Evolutionary conservation across 2,329 filamentous ascomycete species (phyloP).

Genomic region (Microdochium trichocladiopsis): DNA sequence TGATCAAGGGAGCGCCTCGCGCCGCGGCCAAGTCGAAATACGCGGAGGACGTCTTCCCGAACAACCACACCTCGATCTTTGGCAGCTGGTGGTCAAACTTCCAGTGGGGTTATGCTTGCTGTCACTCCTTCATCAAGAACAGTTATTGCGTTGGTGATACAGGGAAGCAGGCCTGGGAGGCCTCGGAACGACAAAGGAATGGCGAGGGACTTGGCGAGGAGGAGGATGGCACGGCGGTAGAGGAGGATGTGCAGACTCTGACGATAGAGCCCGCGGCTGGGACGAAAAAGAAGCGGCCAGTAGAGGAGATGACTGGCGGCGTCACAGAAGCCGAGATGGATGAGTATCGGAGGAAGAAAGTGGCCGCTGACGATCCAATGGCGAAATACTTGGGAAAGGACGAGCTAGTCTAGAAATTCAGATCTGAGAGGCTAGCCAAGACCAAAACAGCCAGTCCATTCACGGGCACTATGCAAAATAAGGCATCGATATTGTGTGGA

Average conservation of each 20-base stretch:
- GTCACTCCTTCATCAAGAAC: slow-evolving; percentile 89
- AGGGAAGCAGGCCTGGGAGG: slow-evolving; percentile 74
- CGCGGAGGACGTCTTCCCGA: slow-evolving; percentile 74
- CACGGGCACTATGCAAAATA: slow-evolving; percentile 2
- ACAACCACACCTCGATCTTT: slow-evolving; percentile 92
- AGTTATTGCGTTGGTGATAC: slow-evolving; percentile 95
- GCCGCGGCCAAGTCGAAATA: slow-evolving; percentile 83
- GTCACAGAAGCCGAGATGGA: slow-evolving; percentile 82
- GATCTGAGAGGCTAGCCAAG: slow-evolving; percentile 1
- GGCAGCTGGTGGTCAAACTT: slow-evolving; percentile 97
- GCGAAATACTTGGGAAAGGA: slow-evolving; percentile 71
- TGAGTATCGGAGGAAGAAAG: slow-evolving; percentile 70
- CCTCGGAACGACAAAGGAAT: slow-evolving; percentile 56
- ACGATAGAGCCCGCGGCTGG: slow-evolving; percentile 13
- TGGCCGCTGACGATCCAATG: slow-evolving; percentile 79
- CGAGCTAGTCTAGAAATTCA: slow-evolving; percentile 43
- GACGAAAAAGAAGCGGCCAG: slow-evolving; percentile 59
- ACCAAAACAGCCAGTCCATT: not conserved
- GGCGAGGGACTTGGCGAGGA: slow-evolving; percentile 33
- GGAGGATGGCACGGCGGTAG: slow-evolving; percentile 22
- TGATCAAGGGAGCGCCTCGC: slow-evolving; percentile 81
- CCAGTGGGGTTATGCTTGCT: slow-evolving; percentile 93
- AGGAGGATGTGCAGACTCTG: slow-evolving; percentile 15
- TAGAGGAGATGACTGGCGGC: slow-evolving; percentile 71
- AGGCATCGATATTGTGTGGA: not conserved